Percentiles rank a stretch among this genome's conserved stretches.
Evolutionary conservation across 176 grass and related monocot genomes (phyloP).

Genomic region (Hordeum marinum): DNA sequence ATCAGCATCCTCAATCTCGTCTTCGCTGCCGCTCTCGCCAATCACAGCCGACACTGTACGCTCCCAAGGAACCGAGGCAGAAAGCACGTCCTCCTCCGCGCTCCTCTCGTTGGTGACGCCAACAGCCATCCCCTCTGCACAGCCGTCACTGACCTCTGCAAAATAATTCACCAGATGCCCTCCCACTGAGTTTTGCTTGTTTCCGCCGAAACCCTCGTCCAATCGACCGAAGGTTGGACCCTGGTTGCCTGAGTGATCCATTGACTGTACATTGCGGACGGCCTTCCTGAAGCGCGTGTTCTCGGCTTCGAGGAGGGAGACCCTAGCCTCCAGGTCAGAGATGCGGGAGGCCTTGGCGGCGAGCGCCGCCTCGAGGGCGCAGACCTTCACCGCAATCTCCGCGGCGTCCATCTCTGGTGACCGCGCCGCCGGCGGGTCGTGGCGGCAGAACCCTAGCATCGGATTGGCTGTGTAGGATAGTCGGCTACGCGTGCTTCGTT

Average conservation of each 20-base stretch:
- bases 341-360: conserved; percentile 25
- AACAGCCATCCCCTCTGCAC: conserved; percentile 1
- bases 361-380: conserved; percentile 25
- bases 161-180: neutral
- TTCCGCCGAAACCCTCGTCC: neutral
- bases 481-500: neutral
- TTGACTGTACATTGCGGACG: neutral
- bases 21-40: conserved; percentile 15
- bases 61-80: neutral
- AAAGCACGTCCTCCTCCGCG: neutral
- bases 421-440: neutral
- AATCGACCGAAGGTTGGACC: neutral
- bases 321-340: conserved; percentile 34
- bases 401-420: neutral
- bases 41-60: neutral
- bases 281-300: conserved; percentile 28
- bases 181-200: neutral
- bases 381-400: neutral
- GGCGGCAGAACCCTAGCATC: neutral
- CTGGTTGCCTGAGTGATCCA: neutral
- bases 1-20: neutral
- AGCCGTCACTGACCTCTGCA: conserved; percentile 33
- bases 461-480: neutral
- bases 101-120: neutral
- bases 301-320: conserved; percentile 42